Percentiles rank a stretch among this genome's conserved stretches.
Conservation (phyloP, 306 rosid species). For the Castanea mollissima region DNA sequence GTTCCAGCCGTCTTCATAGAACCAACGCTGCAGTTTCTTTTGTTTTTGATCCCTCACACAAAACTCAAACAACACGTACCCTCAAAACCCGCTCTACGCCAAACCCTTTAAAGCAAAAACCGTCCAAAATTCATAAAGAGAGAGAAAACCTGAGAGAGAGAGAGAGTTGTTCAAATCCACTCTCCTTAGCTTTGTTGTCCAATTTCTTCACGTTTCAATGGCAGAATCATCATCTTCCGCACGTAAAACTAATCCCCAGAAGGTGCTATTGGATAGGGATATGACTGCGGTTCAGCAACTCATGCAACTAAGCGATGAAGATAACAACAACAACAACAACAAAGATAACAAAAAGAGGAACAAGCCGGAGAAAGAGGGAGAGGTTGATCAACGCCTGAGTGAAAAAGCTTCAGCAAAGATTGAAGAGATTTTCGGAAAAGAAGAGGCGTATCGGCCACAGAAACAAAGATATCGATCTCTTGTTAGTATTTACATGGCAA, state of each 20-base stretch:
- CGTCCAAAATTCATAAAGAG: background rate
- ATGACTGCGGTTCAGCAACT: conserved; percentile 43
- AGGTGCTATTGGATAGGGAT: conserved; percentile 26
- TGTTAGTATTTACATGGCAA: conserved; percentile 37
- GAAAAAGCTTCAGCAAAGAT: conserved; percentile 30
- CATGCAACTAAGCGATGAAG: conserved; percentile 57
- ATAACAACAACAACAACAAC: conserved; percentile 7
- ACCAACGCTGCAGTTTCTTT: conserved; percentile 40
- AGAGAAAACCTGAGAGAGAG: background rate
- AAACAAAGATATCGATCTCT: conserved; percentile 50
- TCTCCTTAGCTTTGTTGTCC: background rate
- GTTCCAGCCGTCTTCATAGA: conserved; percentile 26
- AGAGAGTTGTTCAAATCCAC: background rate
- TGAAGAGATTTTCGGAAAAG: conserved; percentile 53
- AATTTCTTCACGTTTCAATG: conserved; percentile 7
- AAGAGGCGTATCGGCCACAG: conserved; percentile 26
- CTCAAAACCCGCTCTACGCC: conserved; percentile 17
- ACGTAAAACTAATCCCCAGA: background rate
- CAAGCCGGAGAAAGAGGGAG: background rate
- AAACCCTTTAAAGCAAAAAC: conserved; percentile 1
- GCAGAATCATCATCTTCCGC: conserved; percentile 6
- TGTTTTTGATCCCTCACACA: background rate
- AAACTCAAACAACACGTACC: conserved; percentile 23
- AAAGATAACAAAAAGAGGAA: conserved; percentile 5
- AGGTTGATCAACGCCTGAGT: conserved; percentile 17